Evolutionary conservation across 306 rosid species (phyloP).

Genomic region (Sesbania bispinosa): DNA sequence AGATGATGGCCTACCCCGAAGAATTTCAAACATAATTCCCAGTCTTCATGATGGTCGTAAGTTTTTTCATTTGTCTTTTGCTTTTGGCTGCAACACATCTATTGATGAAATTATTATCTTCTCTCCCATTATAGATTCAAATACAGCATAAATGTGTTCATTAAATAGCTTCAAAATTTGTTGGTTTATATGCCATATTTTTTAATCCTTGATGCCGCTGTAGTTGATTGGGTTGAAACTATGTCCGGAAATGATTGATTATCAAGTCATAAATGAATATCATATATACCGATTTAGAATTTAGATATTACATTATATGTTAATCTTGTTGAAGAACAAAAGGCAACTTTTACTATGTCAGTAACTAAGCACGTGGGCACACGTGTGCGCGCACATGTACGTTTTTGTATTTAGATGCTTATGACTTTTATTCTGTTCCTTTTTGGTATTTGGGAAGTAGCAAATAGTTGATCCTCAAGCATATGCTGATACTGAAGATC

Average conservation of each 20-base stretch:
- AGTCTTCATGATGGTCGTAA: slow-evolving; percentile 38
- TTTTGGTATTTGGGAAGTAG: not conserved
- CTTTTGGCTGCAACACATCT: not conserved
- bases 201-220: slow-evolving; percentile 11
- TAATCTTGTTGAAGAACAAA: too few relatives aligned
- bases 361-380: too few relatives aligned
- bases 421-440: not conserved
- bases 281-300: not conserved
- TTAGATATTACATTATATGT: not conserved
- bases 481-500: not conserved
- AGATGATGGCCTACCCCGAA: slow-evolving; percentile 38
- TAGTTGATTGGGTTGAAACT: not conserved
- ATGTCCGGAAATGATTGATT: not conserved
- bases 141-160: not conserved
- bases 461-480: not conserved
- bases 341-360: too few relatives aligned
- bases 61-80: slow-evolving; percentile 21
- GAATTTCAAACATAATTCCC: slow-evolving; percentile 55
- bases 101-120: not conserved
- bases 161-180: not conserved
- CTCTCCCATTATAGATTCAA: not conserved
- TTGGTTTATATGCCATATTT: not conserved
- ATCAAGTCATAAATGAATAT: not conserved
- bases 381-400: not conserved
- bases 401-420: not conserved